Base-by-base conservation (phyloP, 352 stramenopile genomes). In the Phytophthora syringae region DNA sequence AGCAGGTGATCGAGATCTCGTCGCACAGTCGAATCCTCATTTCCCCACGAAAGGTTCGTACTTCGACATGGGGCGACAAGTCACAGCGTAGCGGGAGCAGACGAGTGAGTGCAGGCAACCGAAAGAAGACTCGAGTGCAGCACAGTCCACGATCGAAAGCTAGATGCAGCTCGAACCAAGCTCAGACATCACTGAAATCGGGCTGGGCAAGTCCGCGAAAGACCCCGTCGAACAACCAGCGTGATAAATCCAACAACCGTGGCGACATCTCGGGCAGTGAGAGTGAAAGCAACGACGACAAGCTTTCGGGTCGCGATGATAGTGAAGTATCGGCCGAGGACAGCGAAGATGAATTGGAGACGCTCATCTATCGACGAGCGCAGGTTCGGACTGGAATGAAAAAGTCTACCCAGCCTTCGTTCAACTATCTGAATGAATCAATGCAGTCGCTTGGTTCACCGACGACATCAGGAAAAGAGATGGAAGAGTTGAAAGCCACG, bases 401-500 rank as follows among this genome's bases (percentile, higher is more conserved):
- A 2, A 60, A 56, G 52, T 9, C 7, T 43, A 30, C 37, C 2
- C 44, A 60, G 15, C 52, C 24, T 2, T 20, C 49, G 10, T 65
- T 54, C 22, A 40, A 50, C 6, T 39, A 66, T 21, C 54, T 64
- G 12, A 48, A 47, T 13, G 60, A 52, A 54, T 71, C 52, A 34
- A 60, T 63, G 44, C 50, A 42, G 54, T 73, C 72, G 0, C 62
- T 74, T 16, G 67, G 60, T 10, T 50, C 78, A 28, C 61, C 76
- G 12, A 66, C 65, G 12, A 79, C 74, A 10, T 62, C 78, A 3
- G 81, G 71, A 18, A 69, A 88, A 21, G 83, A 89, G 55, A 82
- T 93, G 73, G 74, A 88, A 40, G 70, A 90, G 20, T 63, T 93
- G 12, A 93, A 93, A 60, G 69, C 78, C 24, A 93, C 82, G 9